A percentile compares a stretch with the other conserved stretches of the same genome.
Conservation (phyloP, 345 rosid species). For the Gossypium arboreum region DNA sequence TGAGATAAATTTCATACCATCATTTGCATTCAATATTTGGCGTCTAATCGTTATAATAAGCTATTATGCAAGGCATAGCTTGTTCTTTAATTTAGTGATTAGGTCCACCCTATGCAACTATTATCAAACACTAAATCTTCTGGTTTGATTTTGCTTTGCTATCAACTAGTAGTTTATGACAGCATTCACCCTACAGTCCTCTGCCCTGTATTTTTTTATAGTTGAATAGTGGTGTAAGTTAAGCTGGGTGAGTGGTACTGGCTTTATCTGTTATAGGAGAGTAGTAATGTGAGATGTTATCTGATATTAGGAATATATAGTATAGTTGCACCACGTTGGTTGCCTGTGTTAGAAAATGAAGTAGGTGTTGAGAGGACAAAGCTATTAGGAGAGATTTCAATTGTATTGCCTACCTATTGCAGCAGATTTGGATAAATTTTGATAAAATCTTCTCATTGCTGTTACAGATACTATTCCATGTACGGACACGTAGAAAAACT, state of each 20-base stretch:
- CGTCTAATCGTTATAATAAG: neutral
- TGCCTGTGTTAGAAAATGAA: neutral
- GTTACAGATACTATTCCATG: slow-evolving; percentile 89
- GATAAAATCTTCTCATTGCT: slow-evolving; percentile 11
- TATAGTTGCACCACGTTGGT: neutral
- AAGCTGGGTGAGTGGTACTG: neutral
- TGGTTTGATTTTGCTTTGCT: neutral
- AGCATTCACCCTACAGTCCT: neutral
- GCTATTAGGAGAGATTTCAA: neutral
- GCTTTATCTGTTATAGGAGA: neutral
- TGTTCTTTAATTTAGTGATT: neutral
- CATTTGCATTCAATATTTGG: neutral
- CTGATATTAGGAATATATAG: neutral
- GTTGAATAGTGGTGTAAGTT: neutral
- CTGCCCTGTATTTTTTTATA: neutral
- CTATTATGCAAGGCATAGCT: neutral
- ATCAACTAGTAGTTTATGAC: neutral
- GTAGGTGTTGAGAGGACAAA: neutral
- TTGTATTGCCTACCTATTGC: neutral
- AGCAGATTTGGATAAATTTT: neutral
- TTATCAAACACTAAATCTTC: neutral
- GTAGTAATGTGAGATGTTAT: neutral
- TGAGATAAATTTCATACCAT: neutral
- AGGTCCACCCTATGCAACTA: neutral
- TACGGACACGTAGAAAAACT: slow-evolving; percentile 93